Evolutionary conservation across 179 eudicot species (phyloP).

Genomic region (Spinacia oleracea): DNA sequence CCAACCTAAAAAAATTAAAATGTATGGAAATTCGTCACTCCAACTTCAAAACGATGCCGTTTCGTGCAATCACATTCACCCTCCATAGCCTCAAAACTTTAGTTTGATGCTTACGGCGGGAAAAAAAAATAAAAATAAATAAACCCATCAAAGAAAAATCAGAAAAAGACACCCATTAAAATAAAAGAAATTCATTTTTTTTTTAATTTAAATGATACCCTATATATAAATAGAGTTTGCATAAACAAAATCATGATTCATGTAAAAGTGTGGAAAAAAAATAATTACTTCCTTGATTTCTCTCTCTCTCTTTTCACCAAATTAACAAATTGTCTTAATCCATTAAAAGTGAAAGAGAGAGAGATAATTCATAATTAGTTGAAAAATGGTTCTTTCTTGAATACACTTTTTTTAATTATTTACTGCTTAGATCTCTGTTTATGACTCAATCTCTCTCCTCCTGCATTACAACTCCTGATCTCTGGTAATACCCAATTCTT

Average conservation of each 20-base stretch:
- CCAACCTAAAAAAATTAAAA: background rate
- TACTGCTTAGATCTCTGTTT: slow-evolving; percentile 14
- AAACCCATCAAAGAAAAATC: background rate
- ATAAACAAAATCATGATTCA: slow-evolving; percentile 8
- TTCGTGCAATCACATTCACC: slow-evolving; percentile 21
- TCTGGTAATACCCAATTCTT: slow-evolving; percentile 32
- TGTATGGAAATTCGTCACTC: slow-evolving; percentile 33
- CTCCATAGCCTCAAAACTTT: slow-evolving; percentile 13
- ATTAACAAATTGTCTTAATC: slow-evolving; percentile 28
- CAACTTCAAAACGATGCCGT: slow-evolving; percentile 34
- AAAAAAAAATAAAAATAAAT: slow-evolving; percentile 16
- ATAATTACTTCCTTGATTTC: slow-evolving; percentile 11
- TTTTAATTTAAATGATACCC: background rate
- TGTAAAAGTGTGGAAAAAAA: slow-evolving; percentile 14
- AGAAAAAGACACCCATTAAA: no score
- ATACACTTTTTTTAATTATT: slow-evolving; percentile 9
- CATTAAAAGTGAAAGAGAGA: slow-evolving; percentile 9
- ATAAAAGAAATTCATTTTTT: background rate
- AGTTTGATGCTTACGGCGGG: slow-evolving; percentile 34
- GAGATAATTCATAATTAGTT: background rate
- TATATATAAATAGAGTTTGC: slow-evolving; percentile 19
- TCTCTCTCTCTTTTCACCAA: background rate
- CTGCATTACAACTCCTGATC: slow-evolving; percentile 18
- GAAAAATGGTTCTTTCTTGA: slow-evolving; percentile 15
- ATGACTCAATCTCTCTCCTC: background rate